Conservation (phyloP, 2,329 filamentous ascomycete genomes). For the Penicillium sp. region DNA sequence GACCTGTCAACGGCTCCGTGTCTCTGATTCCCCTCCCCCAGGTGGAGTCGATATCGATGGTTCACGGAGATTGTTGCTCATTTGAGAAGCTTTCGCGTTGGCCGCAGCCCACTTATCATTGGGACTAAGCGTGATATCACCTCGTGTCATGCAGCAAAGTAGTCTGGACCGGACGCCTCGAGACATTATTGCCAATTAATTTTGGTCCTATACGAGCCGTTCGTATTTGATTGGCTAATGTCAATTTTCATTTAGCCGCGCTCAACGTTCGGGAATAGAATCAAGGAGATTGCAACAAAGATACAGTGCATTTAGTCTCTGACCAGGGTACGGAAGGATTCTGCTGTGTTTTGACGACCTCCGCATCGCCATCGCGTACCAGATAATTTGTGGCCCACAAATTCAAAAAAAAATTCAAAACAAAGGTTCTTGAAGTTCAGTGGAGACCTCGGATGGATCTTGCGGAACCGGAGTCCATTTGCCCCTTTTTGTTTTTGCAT, state of each 20-base stretch:
- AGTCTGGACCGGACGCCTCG: conserved; percentile 1
- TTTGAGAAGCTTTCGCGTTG: conserved; percentile 4
- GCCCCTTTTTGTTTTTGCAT: conserved; percentile 1
- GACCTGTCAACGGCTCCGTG: conserved; percentile 22
- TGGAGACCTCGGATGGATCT: conserved; percentile 27
- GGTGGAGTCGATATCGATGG: conserved; percentile 3
- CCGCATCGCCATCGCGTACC: conserved; percentile 10
- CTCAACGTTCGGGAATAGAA: conserved; percentile 1
- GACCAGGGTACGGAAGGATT: background rate
- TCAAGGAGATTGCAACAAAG: background rate
- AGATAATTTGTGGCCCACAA: background rate
- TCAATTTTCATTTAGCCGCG: conserved; percentile 1
- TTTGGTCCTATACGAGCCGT: background rate
- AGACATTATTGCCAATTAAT: conserved; percentile 16
- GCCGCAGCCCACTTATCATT: conserved; percentile 10
- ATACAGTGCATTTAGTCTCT: background rate
- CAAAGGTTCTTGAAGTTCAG: conserved; percentile 12
- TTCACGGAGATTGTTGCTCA: conserved; percentile 11
- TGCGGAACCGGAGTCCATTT: conserved; percentile 8
- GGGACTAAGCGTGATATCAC: conserved; percentile 7
- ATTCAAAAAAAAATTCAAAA: conserved; percentile 8
- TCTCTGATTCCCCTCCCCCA: conserved; percentile 8
- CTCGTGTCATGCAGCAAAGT: conserved; percentile 1
- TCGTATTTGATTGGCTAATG: conserved; percentile 6
- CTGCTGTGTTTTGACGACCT: background rate